Evolutionary conservation across 805 yeast species (phyloP), one percentile per base, ranked within the genome.

Genomic region (Metschnikowia hibisci): DNA sequence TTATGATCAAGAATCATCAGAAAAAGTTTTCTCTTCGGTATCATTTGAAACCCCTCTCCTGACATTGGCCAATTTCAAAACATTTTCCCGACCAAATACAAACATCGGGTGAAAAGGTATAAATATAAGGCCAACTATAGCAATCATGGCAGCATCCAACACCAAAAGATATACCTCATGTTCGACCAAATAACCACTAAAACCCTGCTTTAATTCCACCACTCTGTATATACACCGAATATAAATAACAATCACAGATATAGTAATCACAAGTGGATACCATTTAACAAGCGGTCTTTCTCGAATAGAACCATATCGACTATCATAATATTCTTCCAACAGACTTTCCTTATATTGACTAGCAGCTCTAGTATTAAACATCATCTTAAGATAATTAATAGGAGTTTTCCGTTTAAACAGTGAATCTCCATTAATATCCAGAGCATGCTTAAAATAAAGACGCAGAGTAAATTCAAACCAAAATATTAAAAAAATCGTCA

Each of bases 171-270:
- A 68, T 4, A 61, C 62, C 47, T 69, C 74, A 46, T 65, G 67
- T 2, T 49, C 44, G 35, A 66, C 59, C 45, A 69, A 57, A 46
- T 62, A 66, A 2, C 74, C 74, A 2, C 36, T 16, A 53, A 61
- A 69, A 6, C 74, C 73, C 43, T 65, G 58, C 8, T 66, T 58
- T 47, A 69, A 58, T 43, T 69, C 73, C n/a, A 66, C 69, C 37
- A 68, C 71, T 51, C 74, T 57, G 50, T 69, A 69, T n/a, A 67
- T 46, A 49, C 69, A 64, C 38, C 54, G 57, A 35, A 66, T 63
- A 48, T 67, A 68, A 38, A 68, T 56, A 11, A 53, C 56, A n/a
- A 62, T 7, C 5, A 67, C 71, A 0, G 71, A 58, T 12, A 55
- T 14, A 3, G 71, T 61, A 10, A 69, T 46, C 1, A 62, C 71